Conservation (phyloP, 1,284 basidiomycete species). For the Schizopora paradoxa region DNA sequence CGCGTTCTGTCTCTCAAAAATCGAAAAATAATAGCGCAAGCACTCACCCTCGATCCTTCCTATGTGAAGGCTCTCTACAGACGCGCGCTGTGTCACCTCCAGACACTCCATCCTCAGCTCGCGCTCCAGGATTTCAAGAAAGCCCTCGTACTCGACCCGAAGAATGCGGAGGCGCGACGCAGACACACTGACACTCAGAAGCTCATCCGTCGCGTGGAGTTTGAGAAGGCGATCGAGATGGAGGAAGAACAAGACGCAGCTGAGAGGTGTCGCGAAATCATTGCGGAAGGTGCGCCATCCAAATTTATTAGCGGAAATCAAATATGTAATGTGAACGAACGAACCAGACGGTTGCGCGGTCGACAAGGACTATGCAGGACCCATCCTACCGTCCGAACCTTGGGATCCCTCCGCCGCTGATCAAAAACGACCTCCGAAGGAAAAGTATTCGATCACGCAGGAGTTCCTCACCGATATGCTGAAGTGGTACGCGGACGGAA, state of each 20-base stretch:
- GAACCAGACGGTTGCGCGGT: constrained; percentile 63
- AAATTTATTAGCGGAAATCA: background rate
- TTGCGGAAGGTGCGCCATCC: constrained; percentile 58
- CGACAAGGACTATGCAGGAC: constrained; percentile 66
- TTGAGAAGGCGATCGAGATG: constrained; percentile 90
- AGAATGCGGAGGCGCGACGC: constrained; percentile 73
- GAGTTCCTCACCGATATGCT: constrained; percentile 88
- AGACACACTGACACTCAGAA: constrained; percentile 91
- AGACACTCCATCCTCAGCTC: constrained; percentile 79
- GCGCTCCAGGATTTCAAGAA: constrained; percentile 87
- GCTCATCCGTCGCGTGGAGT: constrained; percentile 79
- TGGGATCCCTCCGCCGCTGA: too few relatives aligned
- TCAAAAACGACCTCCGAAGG: too few relatives aligned
- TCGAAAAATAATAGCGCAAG: constrained; percentile 61
- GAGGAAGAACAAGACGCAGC: constrained; percentile 81
- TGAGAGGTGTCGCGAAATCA: constrained; percentile 70
- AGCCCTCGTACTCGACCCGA: constrained; percentile 83
- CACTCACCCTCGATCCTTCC: constrained; percentile 83
- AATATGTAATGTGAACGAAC: background rate
- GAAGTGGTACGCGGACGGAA: constrained; percentile 88
- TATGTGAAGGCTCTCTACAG: constrained; percentile 94
- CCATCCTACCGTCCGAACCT: constrained; percentile 47
- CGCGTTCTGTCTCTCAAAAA: background rate
- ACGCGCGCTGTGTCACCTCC: constrained; percentile 88
- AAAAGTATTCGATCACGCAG: constrained; percentile 56